Conservation (phyloP, 345 rosid species). For the Eucalyptus leucophloia region DNA sequence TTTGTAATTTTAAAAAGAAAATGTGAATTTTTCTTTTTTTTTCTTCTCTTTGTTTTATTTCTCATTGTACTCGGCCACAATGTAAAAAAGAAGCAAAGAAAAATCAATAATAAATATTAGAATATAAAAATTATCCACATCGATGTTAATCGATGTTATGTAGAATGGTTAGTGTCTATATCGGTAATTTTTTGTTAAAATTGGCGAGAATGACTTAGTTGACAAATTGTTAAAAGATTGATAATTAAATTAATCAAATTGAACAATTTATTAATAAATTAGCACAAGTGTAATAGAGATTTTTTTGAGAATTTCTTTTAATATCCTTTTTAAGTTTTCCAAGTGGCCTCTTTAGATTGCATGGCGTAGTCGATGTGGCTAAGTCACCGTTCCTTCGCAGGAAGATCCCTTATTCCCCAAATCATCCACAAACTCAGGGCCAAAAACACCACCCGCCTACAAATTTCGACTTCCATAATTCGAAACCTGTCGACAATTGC, state of each 20-base stretch:
- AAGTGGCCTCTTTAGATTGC: not conserved
- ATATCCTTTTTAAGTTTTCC: not conserved
- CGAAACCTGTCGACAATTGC: not conserved
- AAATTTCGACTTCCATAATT: not conserved
- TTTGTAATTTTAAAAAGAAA: no score
- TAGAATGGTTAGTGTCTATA: fast-evolving
- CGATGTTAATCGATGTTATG: fast-evolving
- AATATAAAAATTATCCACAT: not conserved
- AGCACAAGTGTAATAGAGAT: not conserved
- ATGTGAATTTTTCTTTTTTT: no score
- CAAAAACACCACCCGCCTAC: not conserved
- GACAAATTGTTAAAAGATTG: fast-evolving
- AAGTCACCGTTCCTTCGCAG: not conserved
- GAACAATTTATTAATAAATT: fast-evolving
- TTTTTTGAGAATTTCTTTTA: no score
- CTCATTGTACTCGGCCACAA: fast-evolving
- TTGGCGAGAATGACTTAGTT: not conserved
- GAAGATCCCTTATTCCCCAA: not conserved
- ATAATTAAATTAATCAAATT: not conserved
- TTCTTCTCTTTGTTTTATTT: not conserved
- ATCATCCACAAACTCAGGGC: not conserved
- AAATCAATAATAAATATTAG: no score
- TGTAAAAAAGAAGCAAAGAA: not conserved
- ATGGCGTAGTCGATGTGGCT: not conserved
- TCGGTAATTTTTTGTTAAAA: fast-evolving